Conservation (phyloP, 2,329 filamentous ascomycete genomes). For the Arthrobotrys megalospora region DNA sequence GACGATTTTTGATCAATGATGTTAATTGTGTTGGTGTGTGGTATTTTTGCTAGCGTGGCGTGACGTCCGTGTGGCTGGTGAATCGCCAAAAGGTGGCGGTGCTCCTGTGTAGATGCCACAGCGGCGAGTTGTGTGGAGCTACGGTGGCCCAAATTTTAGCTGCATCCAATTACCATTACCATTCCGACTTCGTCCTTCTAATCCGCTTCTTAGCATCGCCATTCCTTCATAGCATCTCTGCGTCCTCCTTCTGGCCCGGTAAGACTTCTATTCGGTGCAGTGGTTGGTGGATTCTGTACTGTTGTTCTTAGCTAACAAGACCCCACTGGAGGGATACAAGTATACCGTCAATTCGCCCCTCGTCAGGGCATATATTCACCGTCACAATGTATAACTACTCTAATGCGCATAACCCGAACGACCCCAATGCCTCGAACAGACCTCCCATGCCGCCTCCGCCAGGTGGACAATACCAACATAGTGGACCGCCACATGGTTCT, state of each 20-base stretch:
- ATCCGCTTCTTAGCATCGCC: slow-evolving; percentile 33
- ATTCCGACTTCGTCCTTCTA: slow-evolving; percentile 15
- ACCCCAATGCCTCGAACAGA: slow-evolving; percentile 63
- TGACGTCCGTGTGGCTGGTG: slow-evolving; percentile 28
- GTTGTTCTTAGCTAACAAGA: slow-evolving; percentile 33
- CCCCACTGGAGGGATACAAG: slow-evolving; percentile 30
- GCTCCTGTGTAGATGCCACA: slow-evolving; percentile 34
- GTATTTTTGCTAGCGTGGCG: slow-evolving; percentile 17
- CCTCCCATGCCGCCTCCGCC: slow-evolving; percentile 67
- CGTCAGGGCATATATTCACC: slow-evolving; percentile 47
- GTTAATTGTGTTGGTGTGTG: slow-evolving; percentile 5
- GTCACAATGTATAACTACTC: slow-evolving; percentile 55
- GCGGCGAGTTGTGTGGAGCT: slow-evolving; percentile 59
- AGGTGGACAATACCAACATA: slow-evolving; percentile 67
- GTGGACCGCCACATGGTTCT: slow-evolving; percentile 47
- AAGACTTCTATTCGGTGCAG: slow-evolving; percentile 3
- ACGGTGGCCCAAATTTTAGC: slow-evolving; percentile 62
- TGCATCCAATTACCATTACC: slow-evolving; percentile 44
- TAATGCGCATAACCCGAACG: slow-evolving; percentile 51
- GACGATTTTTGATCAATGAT: too few species aligned
- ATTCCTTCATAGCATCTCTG: slow-evolving; percentile 38
- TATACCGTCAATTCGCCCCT: slow-evolving; percentile 42
- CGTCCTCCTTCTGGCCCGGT: slow-evolving; percentile 23
- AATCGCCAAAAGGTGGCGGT: slow-evolving; percentile 23
- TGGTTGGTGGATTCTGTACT: neutral